phyloP scores from a whole-genome alignment of 1,139 yeast species.

The Protomyces inundatus region DNA sequence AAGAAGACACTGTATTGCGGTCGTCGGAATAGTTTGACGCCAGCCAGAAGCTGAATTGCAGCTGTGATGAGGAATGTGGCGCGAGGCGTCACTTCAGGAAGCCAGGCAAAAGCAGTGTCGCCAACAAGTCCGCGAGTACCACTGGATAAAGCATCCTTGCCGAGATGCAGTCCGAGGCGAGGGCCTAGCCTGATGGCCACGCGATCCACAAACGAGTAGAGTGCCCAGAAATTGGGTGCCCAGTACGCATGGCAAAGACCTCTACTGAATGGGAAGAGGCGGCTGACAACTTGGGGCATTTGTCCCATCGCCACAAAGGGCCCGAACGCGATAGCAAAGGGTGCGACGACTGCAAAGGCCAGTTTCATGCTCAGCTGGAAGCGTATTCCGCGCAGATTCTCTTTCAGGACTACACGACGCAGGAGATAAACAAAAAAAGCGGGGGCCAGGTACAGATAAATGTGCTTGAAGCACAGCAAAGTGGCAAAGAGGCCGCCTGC shows the following conservation, averaged over 20 bases:
- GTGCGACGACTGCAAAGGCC: constrained; percentile 58
- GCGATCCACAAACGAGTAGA: constrained; percentile 82
- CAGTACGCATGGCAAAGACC: constrained; percentile 97
- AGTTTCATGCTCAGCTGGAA: constrained; percentile 60
- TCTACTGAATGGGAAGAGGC: constrained; percentile 89
- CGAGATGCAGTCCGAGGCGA: constrained; percentile 9
- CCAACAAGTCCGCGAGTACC: constrained; percentile 89
- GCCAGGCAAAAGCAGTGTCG: constrained; percentile 71
- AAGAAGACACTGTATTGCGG: constrained; percentile 75
- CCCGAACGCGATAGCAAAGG: constrained; percentile 66
- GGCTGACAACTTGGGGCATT: constrained; percentile 56
- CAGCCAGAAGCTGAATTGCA: constrained; percentile 72
- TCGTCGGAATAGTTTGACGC: constrained; percentile 66
- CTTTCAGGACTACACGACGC: constrained; percentile 57
- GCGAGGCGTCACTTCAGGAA: constrained; percentile 75
- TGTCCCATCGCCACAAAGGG: constrained; percentile 69
- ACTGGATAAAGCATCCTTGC: constrained; percentile 29
- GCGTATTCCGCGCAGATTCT: constrained; percentile 41
- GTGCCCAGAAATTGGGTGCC: constrained; percentile 98
- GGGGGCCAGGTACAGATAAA: constrained; percentile 88
- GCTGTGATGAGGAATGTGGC: constrained; percentile 71
- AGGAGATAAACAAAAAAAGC: constrained; percentile 79
- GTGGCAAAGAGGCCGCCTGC: constrained; percentile 72
- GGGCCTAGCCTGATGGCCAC: constrained; percentile 47
- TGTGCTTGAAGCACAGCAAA: constrained; percentile 87